Base-by-base conservation (phyloP, 2,329 filamentous ascomycete species). In the Aspergillus sp. region DNA sequence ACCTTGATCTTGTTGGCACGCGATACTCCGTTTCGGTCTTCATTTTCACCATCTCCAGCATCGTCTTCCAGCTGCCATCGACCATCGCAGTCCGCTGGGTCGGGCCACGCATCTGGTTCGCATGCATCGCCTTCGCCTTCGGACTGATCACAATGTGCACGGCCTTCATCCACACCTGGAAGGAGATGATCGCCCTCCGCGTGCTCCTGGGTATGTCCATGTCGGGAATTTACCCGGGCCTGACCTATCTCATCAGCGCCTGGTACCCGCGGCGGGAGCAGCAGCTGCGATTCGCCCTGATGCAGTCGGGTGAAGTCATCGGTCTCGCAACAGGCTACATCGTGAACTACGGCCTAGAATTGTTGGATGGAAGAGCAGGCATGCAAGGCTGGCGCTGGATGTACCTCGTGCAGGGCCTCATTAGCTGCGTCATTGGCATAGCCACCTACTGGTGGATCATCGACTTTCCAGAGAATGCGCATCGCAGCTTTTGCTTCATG, bases 21-120 rank as follows among this genome's bases (percentile, higher is more conserved):
- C 81, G 88, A 41, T 91, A 88, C 66, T 88, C 86, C 1, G 83
- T 90, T 4, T 83, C 86, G 21, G 90, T 91, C 59, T 88, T 90
- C 76, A 89, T 90, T 71, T 90, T 90, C 74, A 90, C 88, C 8
- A 82, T 90, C 58, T 81, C 87, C 5, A 86, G 83, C 67, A 87
- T 91, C 42, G 82, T 82, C 8, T 90, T 89, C 68, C 88, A 90
- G 71, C 77, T 90, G 7, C 88, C 88, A 0, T 86, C 86, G 1
- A 90, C 88, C 0, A 81, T 90, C 48, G 84, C 86, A 1, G 86
- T 90, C 27, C 82, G 88, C 50, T 82, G 84, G 1, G 79, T 89
- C 52, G 88, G 88, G 0, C 89, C 88, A 0, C 80, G 88, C 13
- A 70, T 83, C 53, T 88, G 85, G 82, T 88, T 90, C 69, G 75